phyloP scores from a whole-genome alignment of 768 basidiomycete species.

The Pleurotus giganteus region DNA sequence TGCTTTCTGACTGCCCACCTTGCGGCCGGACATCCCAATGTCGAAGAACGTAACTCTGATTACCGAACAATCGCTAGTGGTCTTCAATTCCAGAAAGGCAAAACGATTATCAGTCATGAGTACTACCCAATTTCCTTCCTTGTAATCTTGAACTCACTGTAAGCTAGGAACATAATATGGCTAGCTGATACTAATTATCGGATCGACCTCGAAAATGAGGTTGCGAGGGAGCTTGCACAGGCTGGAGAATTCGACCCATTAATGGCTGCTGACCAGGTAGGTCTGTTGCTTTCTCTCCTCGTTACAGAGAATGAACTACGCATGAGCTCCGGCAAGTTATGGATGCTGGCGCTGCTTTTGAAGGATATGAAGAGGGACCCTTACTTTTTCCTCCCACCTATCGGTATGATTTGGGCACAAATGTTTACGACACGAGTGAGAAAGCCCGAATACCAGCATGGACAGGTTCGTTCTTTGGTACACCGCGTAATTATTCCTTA shows the following conservation, averaged over 20 bases:
- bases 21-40: conserved; percentile 91
- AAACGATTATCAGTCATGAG: conserved; percentile 89
- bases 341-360: conserved; percentile 70
- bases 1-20: conserved; percentile 97
- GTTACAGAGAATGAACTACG: conserved; percentile 4
- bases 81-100: conserved; percentile 86
- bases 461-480: conserved; percentile 64
- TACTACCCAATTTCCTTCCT: conserved; percentile 35
- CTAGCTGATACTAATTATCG: conserved; percentile 96
- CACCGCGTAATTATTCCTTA: not conserved
- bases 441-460: conserved; percentile 96
- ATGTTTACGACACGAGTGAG: conserved; percentile 92
- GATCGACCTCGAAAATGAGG: conserved; percentile 81
- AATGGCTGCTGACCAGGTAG: conserved; percentile 82
- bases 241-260: conserved; percentile 70
- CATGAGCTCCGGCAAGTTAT: conserved; percentile 71
- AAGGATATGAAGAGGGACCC: conserved; percentile 85
- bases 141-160: conserved; percentile 1
- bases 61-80: conserved; percentile 84
- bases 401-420: conserved; percentile 80
- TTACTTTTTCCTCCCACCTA: conserved; percentile 94
- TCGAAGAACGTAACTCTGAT: conserved; percentile 89
- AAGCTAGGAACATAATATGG: conserved; percentile 86
- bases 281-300: conserved; percentile 16
- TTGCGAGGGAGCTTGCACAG: conserved; percentile 65